A percentile compares a stretch with the other conserved stretches of the same genome.
phyloP scores from a whole-genome alignment of 352 stramenopile genomes.

The Pythium monospermum region DNA sequence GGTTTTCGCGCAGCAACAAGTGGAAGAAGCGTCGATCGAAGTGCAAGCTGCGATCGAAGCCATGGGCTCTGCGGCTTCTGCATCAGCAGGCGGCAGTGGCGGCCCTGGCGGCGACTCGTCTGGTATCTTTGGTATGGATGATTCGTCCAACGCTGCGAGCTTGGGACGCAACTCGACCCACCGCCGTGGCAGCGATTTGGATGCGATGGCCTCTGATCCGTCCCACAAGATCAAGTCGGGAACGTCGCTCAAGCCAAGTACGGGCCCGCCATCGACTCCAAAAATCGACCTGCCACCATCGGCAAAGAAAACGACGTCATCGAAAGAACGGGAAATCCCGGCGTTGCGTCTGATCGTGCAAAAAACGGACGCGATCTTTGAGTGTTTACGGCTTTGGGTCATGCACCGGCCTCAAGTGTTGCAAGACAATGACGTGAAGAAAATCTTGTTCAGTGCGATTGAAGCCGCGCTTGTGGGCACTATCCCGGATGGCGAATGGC shows the following conservation, averaged over 20 bases:
- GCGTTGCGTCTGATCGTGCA: conserved; percentile 71
- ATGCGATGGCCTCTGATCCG: conserved; percentile 39
- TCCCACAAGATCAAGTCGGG: conserved; percentile 62
- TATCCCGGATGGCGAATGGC: conserved; percentile 75
- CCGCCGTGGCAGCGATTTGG: conserved; percentile 17
- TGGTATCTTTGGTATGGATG: conserved; percentile 15
- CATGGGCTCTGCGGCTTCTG: conserved; percentile 10
- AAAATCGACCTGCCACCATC: background rate
- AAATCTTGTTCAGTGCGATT: conserved; percentile 80
- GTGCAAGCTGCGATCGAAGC: conserved; percentile 76
- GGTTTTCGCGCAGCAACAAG: conserved; percentile 82
- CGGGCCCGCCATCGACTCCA: conserved; percentile 5
- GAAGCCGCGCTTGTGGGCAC: conserved; percentile 81
- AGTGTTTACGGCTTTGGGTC: conserved; percentile 82
- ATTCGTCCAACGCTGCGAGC: conserved; percentile 26
- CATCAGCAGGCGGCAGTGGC: background rate
- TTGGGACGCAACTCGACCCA: conserved; percentile 7
- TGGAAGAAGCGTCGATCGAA: conserved; percentile 85
- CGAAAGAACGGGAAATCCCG: conserved; percentile 59
- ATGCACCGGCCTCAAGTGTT: conserved; percentile 73
- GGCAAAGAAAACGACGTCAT: no score
- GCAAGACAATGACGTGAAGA: conserved; percentile 76
- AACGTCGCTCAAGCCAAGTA: conserved; percentile 34
- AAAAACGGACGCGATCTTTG: conserved; percentile 83
- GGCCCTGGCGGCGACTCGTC: conserved; percentile 15